Evolutionary conservation across 371 early-diverging fungal species (phyloP), one percentile per base, ranked within the genome.

Genomic region (Cokeromyces recurvatus): DNA sequence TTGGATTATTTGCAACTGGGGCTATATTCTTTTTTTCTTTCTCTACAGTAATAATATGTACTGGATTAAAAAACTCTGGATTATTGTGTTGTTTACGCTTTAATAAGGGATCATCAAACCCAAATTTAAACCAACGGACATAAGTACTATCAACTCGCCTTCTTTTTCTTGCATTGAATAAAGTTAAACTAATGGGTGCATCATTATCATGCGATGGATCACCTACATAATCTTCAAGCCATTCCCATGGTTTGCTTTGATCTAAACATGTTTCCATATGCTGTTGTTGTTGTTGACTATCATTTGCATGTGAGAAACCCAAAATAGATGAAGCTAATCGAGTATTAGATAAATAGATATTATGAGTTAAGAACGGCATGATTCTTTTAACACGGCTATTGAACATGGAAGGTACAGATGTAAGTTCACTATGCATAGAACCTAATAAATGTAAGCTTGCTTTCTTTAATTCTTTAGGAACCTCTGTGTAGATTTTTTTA

Each of bases 211-310:
- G 64, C n/a, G 62, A 59, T 4, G 59, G 60, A 4, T 75, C 76
- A 34, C 63, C 58, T 3, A 68, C 64, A 54, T 75, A 78, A 35
- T 81, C 82, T 38, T 81, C 82, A 7, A 81, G 63, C 82, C 82
- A 81, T 47, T 79, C 79, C 82, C 82, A 81, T 10, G 82, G 82
- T 32, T 72, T 66, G 6, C 78, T 74, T 39, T 74, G 77, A 7
- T 71, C 71, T 55, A 68, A 47, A 31, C 60, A 68, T 8, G 43
- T 29, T 32, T 66, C 64, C 42, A 68, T 21, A 45, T 68, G 69
- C 15, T 64, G 64, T 17, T 68, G 71, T 14, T 75, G 73, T 19
- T 69, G 68, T 25, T 62, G 62, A 27, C 60, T 62, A 29, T 65
- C 59, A 3, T 37, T 52, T 7, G 65, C 56, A 3, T 51, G 37